Percentiles rank a stretch among this genome's conserved stretches.
Evolutionary conservation across 2,329 filamentous ascomycete genomes (phyloP).

Genomic region (Emmonsia crescens): DNA sequence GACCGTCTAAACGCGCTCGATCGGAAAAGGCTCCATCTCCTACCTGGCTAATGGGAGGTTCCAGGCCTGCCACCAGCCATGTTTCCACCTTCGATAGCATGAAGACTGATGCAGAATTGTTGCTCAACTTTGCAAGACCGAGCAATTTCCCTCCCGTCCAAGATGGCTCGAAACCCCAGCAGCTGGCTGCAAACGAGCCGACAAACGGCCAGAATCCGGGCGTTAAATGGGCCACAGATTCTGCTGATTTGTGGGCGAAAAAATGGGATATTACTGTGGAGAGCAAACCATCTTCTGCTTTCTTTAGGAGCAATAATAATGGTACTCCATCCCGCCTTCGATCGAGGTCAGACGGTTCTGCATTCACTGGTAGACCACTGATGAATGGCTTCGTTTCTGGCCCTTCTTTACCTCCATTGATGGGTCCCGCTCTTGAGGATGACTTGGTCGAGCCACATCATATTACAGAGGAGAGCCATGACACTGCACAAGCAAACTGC

Average conservation of each 20-base stretch:
- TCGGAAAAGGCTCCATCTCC: slow-evolving; percentile 46
- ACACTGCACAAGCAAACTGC: neutral
- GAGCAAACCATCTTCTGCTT: slow-evolving; percentile 1
- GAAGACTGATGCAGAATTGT: slow-evolving; percentile 38
- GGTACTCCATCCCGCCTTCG: slow-evolving; percentile 28
- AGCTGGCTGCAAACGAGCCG: slow-evolving; percentile 19
- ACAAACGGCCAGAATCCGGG: slow-evolving; percentile 18
- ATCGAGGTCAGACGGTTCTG: slow-evolving; percentile 34
- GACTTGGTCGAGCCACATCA: neutral
- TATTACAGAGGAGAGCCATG: neutral
- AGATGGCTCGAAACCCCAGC: slow-evolving; percentile 8
- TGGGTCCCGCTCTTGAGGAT: slow-evolving; percentile 11
- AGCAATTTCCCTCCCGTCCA: slow-evolving; percentile 22
- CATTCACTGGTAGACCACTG: slow-evolving; percentile 26
- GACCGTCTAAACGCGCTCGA: slow-evolving; percentile 49
- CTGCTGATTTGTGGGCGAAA: neutral
- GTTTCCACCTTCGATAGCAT: slow-evolving; percentile 22
- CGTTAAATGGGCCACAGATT: slow-evolving; percentile 1
- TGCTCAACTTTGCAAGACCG: slow-evolving; percentile 36
- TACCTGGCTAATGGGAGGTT: slow-evolving; percentile 19
- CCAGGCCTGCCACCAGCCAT: slow-evolving; percentile 22
- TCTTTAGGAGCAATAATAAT: neutral
- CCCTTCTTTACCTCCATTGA: slow-evolving; percentile 1
- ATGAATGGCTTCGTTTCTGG: slow-evolving; percentile 20
- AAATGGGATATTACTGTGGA: slow-evolving; percentile 3